Base-by-base conservation (phyloP, 225 moss, liverwort and hornwort genomes). In the Sphagnum contortum region DNA sequence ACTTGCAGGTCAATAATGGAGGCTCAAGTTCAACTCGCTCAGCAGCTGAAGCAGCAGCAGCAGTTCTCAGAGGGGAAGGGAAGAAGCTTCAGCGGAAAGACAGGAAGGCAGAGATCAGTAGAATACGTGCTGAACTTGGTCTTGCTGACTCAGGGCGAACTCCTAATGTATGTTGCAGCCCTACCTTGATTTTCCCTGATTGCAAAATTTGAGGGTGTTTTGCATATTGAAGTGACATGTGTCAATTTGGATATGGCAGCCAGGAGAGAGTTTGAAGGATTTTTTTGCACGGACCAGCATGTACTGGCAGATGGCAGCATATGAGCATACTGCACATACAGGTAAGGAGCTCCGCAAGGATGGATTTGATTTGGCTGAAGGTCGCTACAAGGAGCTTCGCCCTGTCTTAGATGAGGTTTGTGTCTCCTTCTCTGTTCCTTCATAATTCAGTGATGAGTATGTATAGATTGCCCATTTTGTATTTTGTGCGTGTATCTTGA, bases 221-320 rank as follows among this genome's bases (percentile, higher is more conserved):
- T 29, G 29, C 29, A 29, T 29, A 29, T 29, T 29, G 29, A 29
- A 29, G 9, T 56, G 47, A 29, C 4, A 9, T 8, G 12, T 12
- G 48, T 2, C 6, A 50, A 12, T 11, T 3, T 60, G 10, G 48
- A 12, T 60, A 54, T 44, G 64, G 79, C 83, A 91, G 90, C 78
- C 88, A 52, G 85, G 88, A 71, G 90, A 91, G 71, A 83, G 75
- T 64, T 77, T 91, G 72, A 85, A 73, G 73, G 85, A 72, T 50
- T 91, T 91, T 65, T 91, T 91, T 67, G 84, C 79, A 49, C 79
- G 90, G 65, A 91, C 90, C 46, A 79, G 76, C 66, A 85, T 88
- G 76, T 91, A 91, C 62, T 91, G 90, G 90, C 90, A 88, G 73
- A 83, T 88, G 82, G 90, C 90, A 65, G 90, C 90, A 44, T 91